Conservation (phyloP, 257 asterid species). For the Solanum corneliomulleri region DNA sequence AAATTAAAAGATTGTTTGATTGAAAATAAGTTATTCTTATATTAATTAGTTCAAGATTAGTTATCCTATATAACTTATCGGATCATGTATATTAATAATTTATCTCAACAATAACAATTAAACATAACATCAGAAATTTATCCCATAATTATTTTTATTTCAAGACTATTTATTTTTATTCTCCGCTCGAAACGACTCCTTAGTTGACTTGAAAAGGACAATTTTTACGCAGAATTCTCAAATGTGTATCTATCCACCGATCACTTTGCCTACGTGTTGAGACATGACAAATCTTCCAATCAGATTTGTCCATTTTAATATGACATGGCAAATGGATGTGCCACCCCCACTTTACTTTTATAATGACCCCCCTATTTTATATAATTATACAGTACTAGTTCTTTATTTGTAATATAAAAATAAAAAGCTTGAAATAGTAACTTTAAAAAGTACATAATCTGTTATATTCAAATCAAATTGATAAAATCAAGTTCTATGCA, state of each 20-base stretch:
- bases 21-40: too few species aligned
- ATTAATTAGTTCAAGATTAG: too few species aligned
- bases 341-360: not conserved
- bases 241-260: not conserved
- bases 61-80: too few species aligned
- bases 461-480: not conserved
- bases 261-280: not conserved
- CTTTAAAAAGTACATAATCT: not conserved
- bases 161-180: too few species aligned
- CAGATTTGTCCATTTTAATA: not conserved
- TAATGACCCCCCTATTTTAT: not conserved
- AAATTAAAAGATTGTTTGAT: too few species aligned
- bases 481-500: not conserved
- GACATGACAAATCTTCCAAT: not conserved
- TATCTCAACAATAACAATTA: too few species aligned
- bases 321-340: not conserved
- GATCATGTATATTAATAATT: too few species aligned
- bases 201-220: not conserved
- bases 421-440: not conserved
- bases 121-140: too few species aligned
- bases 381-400: not conserved
- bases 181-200: accelerated
- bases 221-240: not conserved
- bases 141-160: too few species aligned
- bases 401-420: not conserved